phyloP scores from a whole-genome alignment of 2,329 filamentous ascomycete genomes.

The Plectosphaerella plurivora region DNA sequence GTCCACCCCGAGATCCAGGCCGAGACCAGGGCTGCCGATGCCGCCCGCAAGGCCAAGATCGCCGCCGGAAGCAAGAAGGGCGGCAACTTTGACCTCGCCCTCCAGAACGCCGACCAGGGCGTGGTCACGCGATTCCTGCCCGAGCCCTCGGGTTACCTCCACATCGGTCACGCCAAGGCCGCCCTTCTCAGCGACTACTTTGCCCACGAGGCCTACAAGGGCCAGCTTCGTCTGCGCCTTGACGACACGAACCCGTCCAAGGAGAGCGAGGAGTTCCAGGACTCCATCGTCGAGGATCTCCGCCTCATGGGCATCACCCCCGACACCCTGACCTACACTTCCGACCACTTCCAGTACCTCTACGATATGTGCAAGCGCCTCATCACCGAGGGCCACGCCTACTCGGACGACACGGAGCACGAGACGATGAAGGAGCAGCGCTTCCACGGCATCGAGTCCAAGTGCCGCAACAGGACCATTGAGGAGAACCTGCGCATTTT shows the following conservation, averaged over 20 bases:
- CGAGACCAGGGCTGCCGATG: constrained; percentile 66
- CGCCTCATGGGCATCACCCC: constrained; percentile 88
- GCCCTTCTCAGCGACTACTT: constrained; percentile 95
- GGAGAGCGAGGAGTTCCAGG: constrained; percentile 94
- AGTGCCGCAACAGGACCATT: constrained; percentile 69
- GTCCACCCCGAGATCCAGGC: constrained; percentile 71
- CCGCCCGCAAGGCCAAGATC: constrained; percentile 65
- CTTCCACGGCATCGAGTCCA: constrained; percentile 77
- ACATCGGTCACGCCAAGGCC: constrained; percentile 94
- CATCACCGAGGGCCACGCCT: constrained; percentile 83
- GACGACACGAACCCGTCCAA: constrained; percentile 98
- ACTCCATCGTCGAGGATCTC: constrained; percentile 89
- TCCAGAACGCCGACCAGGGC: constrained; percentile 80
- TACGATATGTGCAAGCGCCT: constrained; percentile 81
- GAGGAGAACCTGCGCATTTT: constrained; percentile 86
- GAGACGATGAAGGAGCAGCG: constrained; percentile 84
- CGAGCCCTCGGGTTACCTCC: constrained; percentile 84
- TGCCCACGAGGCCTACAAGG: constrained; percentile 87
- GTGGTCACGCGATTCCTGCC: constrained; percentile 91
- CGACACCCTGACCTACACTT: constrained; percentile 83
- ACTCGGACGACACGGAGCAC: constrained; percentile 90
- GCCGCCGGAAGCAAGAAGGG: constrained; percentile 68
- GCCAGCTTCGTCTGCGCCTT: constrained; percentile 85
- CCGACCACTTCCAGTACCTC: constrained; percentile 90
- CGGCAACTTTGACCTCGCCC: constrained; percentile 82